Evolutionary conservation across 768 basidiomycete species (phyloP).

Genomic region (Leccinum truebloodii): DNA sequence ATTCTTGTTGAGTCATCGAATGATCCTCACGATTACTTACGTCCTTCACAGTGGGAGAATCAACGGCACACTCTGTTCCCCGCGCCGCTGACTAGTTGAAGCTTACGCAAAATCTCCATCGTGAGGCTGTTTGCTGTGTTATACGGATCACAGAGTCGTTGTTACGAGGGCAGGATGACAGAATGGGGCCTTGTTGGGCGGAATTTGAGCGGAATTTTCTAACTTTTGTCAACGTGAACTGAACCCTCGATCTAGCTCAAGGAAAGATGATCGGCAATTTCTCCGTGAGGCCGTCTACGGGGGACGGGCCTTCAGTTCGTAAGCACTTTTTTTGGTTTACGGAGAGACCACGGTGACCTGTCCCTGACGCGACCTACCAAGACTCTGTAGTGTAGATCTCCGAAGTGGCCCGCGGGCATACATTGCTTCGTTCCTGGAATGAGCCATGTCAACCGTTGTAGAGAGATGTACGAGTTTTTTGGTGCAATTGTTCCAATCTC

Average conservation of each 20-base stretch:
- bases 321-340: neutral
- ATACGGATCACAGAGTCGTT: neutral
- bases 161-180: neutral
- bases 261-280: neutral
- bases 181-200: neutral
- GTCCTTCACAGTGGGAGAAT: neutral
- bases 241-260: neutral
- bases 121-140: neutral
- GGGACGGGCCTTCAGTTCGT: neutral
- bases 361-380: neutral
- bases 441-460: neutral
- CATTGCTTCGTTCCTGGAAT: neutral
- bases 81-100: neutral
- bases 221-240: neutral
- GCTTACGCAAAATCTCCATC: neutral
- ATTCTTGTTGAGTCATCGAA: neutral
- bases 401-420: neutral
- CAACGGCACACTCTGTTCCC: neutral
- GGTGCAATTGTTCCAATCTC: too few species aligned
- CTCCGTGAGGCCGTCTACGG: neutral
- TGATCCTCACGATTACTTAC: neutral
- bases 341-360: neutral
- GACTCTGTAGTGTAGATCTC: neutral
- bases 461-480: neutral
- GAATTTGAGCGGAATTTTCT: neutral